A percentile compares a stretch with the other conserved stretches of the same genome.
phyloP scores from a whole-genome alignment of 176 grass and related monocot genomes.

The Ampelocalamus luodianensis region DNA sequence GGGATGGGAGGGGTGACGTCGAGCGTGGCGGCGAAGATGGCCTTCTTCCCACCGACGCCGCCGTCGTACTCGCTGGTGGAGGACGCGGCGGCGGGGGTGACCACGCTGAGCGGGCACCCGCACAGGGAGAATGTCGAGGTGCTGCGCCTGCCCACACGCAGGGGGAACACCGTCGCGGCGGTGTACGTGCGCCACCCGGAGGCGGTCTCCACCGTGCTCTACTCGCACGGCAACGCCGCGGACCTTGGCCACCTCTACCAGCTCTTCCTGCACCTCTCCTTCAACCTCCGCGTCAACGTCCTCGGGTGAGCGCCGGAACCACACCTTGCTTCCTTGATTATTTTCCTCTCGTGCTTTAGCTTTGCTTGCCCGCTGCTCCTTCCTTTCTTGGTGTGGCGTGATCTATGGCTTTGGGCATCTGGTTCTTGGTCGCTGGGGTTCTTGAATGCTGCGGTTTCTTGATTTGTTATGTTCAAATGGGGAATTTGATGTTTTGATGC shows the following conservation, averaged over 20 bases:
- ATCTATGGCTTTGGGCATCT: slow-evolving; percentile 9
- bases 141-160: slow-evolving; percentile 66
- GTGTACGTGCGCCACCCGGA: slow-evolving; percentile 81
- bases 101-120: slow-evolving; percentile 64
- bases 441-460: background rate
- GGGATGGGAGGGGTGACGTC: slow-evolving; percentile 93
- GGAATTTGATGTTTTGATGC: slow-evolving; percentile 20
- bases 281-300: slow-evolving; percentile 89
- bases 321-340: background rate
- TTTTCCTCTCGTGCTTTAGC: background rate
- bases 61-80: slow-evolving; percentile 78
- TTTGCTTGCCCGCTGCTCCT: background rate
- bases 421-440: background rate
- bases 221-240: slow-evolving; percentile 92
- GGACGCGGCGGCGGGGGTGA: slow-evolving; percentile 58
- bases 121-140: slow-evolving; percentile 92
- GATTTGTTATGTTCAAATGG: slow-evolving; percentile 20
- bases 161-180: slow-evolving; percentile 64
- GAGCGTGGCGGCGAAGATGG: slow-evolving; percentile 91
- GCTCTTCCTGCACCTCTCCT: slow-evolving; percentile 87
- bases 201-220: slow-evolving; percentile 75
- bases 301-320: slow-evolving; percentile 55
- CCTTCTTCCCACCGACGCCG: slow-evolving; percentile 91
- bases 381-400: background rate
- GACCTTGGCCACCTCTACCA: slow-evolving; percentile 92